phyloP scores from a whole-genome alignment of 768 basidiomycete species.

The Leccinum uliginosum region DNA sequence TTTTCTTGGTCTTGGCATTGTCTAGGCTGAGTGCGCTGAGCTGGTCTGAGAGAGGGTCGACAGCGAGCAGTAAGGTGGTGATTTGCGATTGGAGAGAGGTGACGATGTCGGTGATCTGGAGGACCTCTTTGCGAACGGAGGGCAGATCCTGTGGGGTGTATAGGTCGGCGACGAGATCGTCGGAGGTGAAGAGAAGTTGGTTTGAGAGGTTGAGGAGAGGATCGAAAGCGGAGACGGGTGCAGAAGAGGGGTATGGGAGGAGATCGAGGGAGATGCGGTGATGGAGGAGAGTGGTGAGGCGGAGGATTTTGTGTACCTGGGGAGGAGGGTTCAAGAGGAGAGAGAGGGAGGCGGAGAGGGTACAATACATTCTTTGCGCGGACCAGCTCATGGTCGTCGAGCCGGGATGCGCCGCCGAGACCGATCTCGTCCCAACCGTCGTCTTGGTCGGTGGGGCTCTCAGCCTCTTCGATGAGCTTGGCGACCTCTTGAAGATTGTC shows the following conservation, averaged over 20 bases:
- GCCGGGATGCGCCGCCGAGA: slow-evolving; percentile 40
- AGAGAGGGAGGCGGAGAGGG: not conserved
- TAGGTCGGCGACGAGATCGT: slow-evolving; percentile 64
- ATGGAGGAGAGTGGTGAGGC: slow-evolving; percentile 57
- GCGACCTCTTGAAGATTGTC: slow-evolving; percentile 59
- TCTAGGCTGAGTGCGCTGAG: slow-evolving; percentile 24
- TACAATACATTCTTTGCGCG: slow-evolving; percentile 53
- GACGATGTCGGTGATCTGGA: slow-evolving; percentile 35
- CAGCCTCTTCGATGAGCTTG: slow-evolving; percentile 45
- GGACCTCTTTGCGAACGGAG: slow-evolving; percentile 38
- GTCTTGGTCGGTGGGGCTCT: slow-evolving; percentile 23
- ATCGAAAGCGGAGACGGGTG: slow-evolving; percentile 41
- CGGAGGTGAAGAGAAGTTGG: slow-evolving; percentile 48
- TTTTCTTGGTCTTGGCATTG: slow-evolving; percentile 16
- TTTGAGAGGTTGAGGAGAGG: slow-evolving; percentile 47
- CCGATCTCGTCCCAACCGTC: slow-evolving; percentile 66
- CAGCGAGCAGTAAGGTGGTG: slow-evolving; percentile 18
- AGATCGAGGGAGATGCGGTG: slow-evolving; percentile 54
- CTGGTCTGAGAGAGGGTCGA: slow-evolving; percentile 21
- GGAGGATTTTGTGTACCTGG: slow-evolving; percentile 59
- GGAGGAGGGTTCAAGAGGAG: not conserved
- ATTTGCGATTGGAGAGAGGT: slow-evolving; percentile 33
- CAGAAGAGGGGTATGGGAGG: slow-evolving; percentile 31
- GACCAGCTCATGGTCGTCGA: slow-evolving; percentile 48
- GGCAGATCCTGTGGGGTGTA: slow-evolving; percentile 57